Evolutionary conservation across 2,329 filamentous ascomycete species (phyloP).

Genomic region (Exserohilum turcica): DNA sequence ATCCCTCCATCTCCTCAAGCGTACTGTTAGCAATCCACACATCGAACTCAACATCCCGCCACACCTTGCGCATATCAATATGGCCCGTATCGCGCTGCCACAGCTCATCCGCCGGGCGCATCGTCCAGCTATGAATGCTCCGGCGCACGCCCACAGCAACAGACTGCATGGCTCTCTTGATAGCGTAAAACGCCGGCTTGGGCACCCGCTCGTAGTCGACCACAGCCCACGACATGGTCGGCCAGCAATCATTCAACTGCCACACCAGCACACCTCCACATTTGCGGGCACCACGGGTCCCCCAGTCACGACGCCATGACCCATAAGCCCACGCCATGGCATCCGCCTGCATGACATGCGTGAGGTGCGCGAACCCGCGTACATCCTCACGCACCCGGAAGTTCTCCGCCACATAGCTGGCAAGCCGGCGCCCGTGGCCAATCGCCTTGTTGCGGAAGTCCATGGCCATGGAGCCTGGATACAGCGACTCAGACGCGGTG

Average conservation of each 20-base stretch:
- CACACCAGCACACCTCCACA: slow-evolving; percentile 78
- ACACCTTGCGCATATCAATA: slow-evolving; percentile 28
- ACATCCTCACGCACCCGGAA: slow-evolving; percentile 64
- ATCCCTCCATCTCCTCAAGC: slow-evolving; percentile 50
- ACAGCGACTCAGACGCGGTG: slow-evolving; percentile 62
- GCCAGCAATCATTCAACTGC: slow-evolving; percentile 89
- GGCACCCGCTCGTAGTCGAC: slow-evolving; percentile 77
- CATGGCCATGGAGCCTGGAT: slow-evolving; percentile 80
- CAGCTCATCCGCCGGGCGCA: slow-evolving; percentile 48
- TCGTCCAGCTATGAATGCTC: slow-evolving; percentile 57
- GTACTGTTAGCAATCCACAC: slow-evolving; percentile 61
- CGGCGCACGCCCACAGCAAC: slow-evolving; percentile 61
- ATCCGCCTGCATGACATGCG: slow-evolving; percentile 65
- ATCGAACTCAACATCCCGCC: slow-evolving; percentile 51
- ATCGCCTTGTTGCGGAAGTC: slow-evolving; percentile 97
- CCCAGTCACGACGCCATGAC: slow-evolving; percentile 77
- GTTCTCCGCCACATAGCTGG: slow-evolving; percentile 88
- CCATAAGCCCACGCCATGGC: slow-evolving; percentile 65
- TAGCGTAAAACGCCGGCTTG: slow-evolving; percentile 77
- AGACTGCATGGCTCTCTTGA: slow-evolving; percentile 59
- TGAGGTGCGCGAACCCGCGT: slow-evolving; percentile 59
- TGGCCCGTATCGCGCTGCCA: slow-evolving; percentile 39
- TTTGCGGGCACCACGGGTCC: slow-evolving; percentile 62
- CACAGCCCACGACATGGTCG: slow-evolving; percentile 78
- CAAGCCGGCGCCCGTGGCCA: slow-evolving; percentile 83